Conservation (phyloP, 208 protist species). For the Trypanosoma vivax region DNA sequence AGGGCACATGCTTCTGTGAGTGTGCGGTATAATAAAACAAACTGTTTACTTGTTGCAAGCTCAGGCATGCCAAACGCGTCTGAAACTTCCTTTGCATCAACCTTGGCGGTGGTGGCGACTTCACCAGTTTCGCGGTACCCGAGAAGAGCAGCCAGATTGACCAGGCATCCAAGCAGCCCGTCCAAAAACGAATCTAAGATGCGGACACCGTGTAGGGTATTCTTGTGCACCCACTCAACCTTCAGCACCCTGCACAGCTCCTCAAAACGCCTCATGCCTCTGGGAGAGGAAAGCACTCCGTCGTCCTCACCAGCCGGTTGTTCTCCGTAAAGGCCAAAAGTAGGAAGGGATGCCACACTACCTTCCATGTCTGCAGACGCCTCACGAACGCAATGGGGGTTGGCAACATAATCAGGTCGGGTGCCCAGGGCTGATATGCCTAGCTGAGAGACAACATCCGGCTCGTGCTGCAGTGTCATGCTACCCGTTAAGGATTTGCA, state of each 20-base stretch:
- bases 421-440: too few species aligned
- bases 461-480: too few species aligned
- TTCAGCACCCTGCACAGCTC: constrained; percentile 2
- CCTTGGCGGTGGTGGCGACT: background rate
- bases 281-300: background rate
- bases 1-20: constrained; percentile 38
- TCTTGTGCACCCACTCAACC: background rate
- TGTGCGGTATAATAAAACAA: constrained; percentile 35
- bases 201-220: background rate
- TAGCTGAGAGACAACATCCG: too few species aligned
- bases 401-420: too few species aligned
- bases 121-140: constrained; percentile 10
- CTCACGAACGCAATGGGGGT: background rate
- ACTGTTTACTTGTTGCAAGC: constrained; percentile 24
- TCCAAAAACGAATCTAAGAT: constrained; percentile 7
- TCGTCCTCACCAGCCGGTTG: background rate
- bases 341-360: background rate
- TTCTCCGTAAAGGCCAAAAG: background rate
- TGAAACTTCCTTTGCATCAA: background rate
- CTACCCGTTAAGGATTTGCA: too few species aligned
- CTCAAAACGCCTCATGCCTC: background rate
- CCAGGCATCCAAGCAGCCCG: constrained; percentile 6
- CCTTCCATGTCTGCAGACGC: background rate
- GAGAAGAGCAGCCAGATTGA: constrained; percentile 4
- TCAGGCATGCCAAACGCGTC: constrained; percentile 19